Evolutionary conservation across 192 early-diverging fungal species (phyloP), one percentile per base, ranked within the genome.

Genomic region (Mortierella hygrophila): DNA sequence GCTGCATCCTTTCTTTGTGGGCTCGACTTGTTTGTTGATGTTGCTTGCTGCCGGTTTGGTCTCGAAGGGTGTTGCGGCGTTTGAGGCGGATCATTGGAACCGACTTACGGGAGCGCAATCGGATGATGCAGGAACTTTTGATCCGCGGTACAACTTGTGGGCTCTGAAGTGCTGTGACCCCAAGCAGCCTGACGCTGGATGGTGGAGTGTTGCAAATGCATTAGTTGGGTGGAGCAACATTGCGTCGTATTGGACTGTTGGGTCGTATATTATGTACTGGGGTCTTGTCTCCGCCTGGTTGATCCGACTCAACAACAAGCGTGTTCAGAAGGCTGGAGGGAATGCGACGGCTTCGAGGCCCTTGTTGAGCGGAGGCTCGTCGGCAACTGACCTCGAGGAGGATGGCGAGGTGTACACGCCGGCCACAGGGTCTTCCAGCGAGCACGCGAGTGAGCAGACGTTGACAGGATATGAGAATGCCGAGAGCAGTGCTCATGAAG

Each of bases 261-360:
- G 92, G 37, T 91, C 90, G 1, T 98, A 98, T 88, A 93, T 93
- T 76, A 65, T 92, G 0, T 97, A 97, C 84, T 98, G 97, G 97
- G 82, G 89, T 0, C 65, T 89, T 7, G 63, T 97, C 26, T 82
- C 77, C 18, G 70, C 79, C 13, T 87, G 77, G 68, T 75, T 97
- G 16, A 81, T 93, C 15, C 74, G 71, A 40, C 70, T 90, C 44
- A 90, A 93, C 52, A 70, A 42, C 37, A 89, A 85, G 47, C 68
- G 83, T 21, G 29, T 41, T 32, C 69, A 72, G 44, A 29, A 41
- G 13, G 57, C 47, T n/a, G 68, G 1, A 26, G 37, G 9, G 3
- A 44, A 32, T 1, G 74, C 70, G n/a, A 52, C 18, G 2, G 65
- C 65, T 0, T 63, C 63, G 37, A 60, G 76, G 55, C 81, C 81